A percentile compares a stretch with the other conserved stretches of the same genome.
phyloP scores from a whole-genome alignment of 2,329 filamentous ascomycete species.

The Penicillium brevicompactum region DNA sequence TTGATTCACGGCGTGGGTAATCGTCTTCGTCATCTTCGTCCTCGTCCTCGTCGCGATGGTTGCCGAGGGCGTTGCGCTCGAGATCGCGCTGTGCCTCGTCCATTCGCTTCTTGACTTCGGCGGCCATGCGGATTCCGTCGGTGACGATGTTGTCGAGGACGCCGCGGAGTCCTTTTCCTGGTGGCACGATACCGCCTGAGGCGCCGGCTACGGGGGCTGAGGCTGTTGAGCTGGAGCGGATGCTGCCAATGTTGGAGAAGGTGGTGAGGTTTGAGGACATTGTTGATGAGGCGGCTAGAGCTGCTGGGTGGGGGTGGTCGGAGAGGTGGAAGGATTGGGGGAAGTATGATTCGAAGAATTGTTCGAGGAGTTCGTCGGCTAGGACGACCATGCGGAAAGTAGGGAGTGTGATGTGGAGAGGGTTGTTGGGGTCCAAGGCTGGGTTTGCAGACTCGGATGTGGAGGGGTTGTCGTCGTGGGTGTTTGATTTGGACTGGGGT shows the following conservation, averaged over 20 bases:
- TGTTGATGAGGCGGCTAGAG: slow-evolving; percentile 46
- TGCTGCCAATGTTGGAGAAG: slow-evolving; percentile 70
- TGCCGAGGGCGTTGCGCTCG: slow-evolving; percentile 73
- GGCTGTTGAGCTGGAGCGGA: slow-evolving; percentile 41
- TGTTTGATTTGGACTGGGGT: slow-evolving; percentile 13
- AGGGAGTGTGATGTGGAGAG: slow-evolving; percentile 90
- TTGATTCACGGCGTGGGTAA: slow-evolving; percentile 38
- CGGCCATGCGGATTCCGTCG: slow-evolving; percentile 93
- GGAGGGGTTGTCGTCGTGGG: slow-evolving; percentile 53
- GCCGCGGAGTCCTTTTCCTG: slow-evolving; percentile 77
- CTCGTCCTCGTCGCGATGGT: slow-evolving; percentile 64
- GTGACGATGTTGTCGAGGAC: slow-evolving; percentile 97
- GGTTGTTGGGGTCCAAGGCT: slow-evolving; percentile 88
- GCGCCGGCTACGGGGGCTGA: slow-evolving; percentile 49
- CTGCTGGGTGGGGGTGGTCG: slow-evolving; percentile 58
- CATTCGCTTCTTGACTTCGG: slow-evolving; percentile 87
- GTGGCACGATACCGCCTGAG: slow-evolving; percentile 62
- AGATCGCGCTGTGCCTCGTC: slow-evolving; percentile 93
- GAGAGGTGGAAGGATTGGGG: slow-evolving; percentile 88
- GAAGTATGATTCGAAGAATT: slow-evolving; percentile 97
- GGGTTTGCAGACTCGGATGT: slow-evolving; percentile 79
- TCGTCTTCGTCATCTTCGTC: slow-evolving; percentile 71
- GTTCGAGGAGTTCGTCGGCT: slow-evolving; percentile 90
- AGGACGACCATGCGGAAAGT: slow-evolving; percentile 99
- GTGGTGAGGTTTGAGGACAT: slow-evolving; percentile 77